Percentiles rank a stretch among this genome's conserved stretches.
These are phyloP conservation scores for Fraxinus quadrangulata DNA, from an alignment of 257 asterid genomes.

Conservation along the genomic window DNA sequence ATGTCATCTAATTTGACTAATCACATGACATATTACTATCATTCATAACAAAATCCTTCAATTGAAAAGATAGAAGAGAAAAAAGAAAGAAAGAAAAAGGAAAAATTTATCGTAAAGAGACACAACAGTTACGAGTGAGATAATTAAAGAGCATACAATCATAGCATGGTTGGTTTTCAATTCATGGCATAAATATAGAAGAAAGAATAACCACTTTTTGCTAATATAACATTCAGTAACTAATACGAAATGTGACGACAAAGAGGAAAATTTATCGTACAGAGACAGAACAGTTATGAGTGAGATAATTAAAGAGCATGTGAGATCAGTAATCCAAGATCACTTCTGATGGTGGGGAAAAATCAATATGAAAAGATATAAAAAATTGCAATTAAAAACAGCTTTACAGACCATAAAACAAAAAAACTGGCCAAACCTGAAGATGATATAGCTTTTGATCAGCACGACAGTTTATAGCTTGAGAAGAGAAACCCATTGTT, in stretches of 20 bases:
- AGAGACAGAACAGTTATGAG: background rate
- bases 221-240: too few species aligned
- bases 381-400: conserved; percentile 8
- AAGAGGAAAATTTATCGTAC: background rate
- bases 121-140: background rate
- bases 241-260: too few species aligned
- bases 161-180: too few species aligned
- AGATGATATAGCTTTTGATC: conserved; percentile 99
- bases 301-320: too few species aligned
- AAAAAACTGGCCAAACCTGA: conserved; percentile 57
- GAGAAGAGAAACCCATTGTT: conserved; percentile 96
- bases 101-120: background rate
- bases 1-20: conserved; percentile 18
- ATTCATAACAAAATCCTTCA: background rate
- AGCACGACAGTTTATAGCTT: conserved; percentile 45
- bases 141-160: too few species aligned
- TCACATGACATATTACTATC: background rate
- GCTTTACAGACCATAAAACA: background rate
- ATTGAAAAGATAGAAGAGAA: too few species aligned
- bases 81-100: background rate
- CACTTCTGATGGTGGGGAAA: background rate
- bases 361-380: background rate
- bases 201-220: too few species aligned
- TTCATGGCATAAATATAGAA: too few species aligned
- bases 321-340: background rate